Conservation (phyloP, 192 early-diverging fungal species). For the Dissophora globulifera region DNA sequence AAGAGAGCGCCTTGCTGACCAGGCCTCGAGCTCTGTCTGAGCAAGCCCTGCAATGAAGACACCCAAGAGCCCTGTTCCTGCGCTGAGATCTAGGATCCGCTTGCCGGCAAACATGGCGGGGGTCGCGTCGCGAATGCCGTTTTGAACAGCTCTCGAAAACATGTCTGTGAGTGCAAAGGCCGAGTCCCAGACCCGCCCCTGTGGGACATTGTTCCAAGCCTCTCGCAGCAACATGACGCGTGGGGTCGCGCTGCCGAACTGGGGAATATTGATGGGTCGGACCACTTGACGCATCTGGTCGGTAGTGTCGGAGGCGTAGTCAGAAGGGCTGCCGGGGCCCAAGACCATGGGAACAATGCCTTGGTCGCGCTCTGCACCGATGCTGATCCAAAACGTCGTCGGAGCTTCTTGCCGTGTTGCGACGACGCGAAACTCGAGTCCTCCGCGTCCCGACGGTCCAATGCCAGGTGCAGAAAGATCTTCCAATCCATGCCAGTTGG, state of each 20-base stretch:
- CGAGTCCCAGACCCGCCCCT: conserved; percentile 64
- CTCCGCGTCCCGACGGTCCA: conserved; percentile 20
- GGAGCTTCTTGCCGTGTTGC: neutral
- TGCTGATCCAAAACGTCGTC: conserved; percentile 15
- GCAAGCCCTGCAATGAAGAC: conserved; percentile 51
- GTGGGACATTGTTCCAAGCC: conserved; percentile 56
- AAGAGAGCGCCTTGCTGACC: no score
- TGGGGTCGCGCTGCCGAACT: neutral
- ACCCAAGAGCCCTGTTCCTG: conserved; percentile 61
- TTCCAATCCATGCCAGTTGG: conserved; percentile 14
- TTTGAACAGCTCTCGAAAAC: conserved; percentile 23
- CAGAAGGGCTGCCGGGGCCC: conserved; percentile 7
- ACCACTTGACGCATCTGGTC: neutral
- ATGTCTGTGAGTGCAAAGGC: conserved; percentile 55
- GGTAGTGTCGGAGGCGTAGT: neutral
- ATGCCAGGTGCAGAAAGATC: conserved; percentile 12
- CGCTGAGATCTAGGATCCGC: conserved; percentile 59
- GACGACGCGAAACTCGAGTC: conserved; percentile 20
- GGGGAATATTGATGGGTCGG: conserved; percentile 17
- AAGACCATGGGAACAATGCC: conserved; percentile 13
- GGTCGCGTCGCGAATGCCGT: neutral
- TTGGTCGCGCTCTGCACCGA: conserved; percentile 3
- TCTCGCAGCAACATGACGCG: conserved; percentile 42
- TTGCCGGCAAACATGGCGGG: conserved; percentile 42
- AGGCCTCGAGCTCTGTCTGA: conserved; percentile 16